phyloP scores from a whole-genome alignment of 768 basidiomycete genomes.

The Plicaturopsis crispa region DNA sequence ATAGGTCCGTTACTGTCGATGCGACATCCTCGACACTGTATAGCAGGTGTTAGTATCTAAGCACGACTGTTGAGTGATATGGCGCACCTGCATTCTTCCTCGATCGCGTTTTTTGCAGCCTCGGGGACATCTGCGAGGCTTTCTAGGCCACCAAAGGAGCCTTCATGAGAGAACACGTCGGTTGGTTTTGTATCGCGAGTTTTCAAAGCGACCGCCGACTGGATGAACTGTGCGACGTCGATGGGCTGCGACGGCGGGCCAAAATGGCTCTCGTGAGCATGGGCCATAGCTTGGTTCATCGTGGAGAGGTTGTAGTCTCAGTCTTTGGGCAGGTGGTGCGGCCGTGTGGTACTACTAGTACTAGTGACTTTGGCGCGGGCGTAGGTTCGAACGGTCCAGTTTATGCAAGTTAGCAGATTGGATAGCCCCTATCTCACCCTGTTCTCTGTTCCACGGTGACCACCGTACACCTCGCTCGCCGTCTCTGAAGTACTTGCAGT shows the following conservation, averaged over 20 bases:
- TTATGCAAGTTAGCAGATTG: too few species aligned
- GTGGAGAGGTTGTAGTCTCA: background rate
- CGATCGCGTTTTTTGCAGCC: conserved; percentile 21
- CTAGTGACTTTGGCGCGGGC: too few species aligned
- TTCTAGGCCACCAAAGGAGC: background rate
- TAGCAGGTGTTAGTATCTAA: conserved; percentile 1
- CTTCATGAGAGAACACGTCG: background rate
- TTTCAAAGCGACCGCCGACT: conserved; percentile 17
- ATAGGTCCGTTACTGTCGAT: conserved; percentile 32
- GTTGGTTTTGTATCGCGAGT: background rate
- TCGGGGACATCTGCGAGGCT: conserved; percentile 11
- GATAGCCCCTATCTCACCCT: too few species aligned
- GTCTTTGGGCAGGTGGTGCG: too few species aligned
- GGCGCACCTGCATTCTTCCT: conserved; percentile 36
- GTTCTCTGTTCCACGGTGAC: too few species aligned
- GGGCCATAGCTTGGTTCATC: background rate
- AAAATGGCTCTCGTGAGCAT: conserved; percentile 42
- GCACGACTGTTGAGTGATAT: conserved; percentile 1
- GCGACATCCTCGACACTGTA: conserved; percentile 53
- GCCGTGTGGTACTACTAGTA: too few species aligned
- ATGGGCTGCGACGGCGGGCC: conserved; percentile 58
- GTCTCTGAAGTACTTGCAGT: too few species aligned
- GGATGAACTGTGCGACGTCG: conserved; percentile 37
- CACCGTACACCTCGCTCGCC: too few species aligned
- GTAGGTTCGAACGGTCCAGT: too few species aligned